Evolutionary conservation across 2,329 filamentous ascomycete species (phyloP), one percentile per base, ranked within the genome.

Genomic region (Thelonectria discophora): DNA sequence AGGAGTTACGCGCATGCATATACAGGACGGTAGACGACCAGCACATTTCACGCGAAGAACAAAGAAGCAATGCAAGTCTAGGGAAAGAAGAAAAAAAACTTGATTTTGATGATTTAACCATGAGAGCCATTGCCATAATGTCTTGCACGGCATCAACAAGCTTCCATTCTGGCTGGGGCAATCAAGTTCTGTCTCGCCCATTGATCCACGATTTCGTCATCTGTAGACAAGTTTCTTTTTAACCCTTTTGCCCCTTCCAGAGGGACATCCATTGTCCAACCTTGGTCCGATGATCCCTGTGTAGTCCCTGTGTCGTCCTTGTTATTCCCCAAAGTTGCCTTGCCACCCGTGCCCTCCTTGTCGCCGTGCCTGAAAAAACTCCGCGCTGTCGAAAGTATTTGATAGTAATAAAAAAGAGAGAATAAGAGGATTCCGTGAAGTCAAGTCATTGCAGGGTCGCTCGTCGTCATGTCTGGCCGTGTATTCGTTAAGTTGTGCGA

Each of bases 101-200:
- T 46, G 30, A 63, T 54, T 48, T 30, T 30, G 27, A 55, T 52
- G 45, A 67, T 65, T 57, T 60, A 55, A 66, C 34, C 50, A 70
- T 61, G 68, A 63, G 4, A 30, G 27, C 24, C 24, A 24, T 7
- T 4, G 32, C 66, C 45, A 60, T 61, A 39, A 63, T 54, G 46
- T 60, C 63, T 64, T 68, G 63, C 27, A 30, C 27, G 69, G 64
- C 55, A 63, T 48, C 62, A 71, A 67, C 55, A 62, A 71, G 64
- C 27, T 30, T 30, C 21, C 63, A 65, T 66, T 58, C 48, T 21
- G 49, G 51, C 51, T 42, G 45, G 51, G 49, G 21, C 20, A 40
- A 53, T 47, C 62, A 52, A 50, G 43, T 21, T 58, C 61, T 52
- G 15, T 55, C 64, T 55, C 15, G 54, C 21, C 20, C 43, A 30